Evolutionary conservation across 2,329 filamentous ascomycete species (phyloP).

Genomic region (Clonostachys solani): DNA sequence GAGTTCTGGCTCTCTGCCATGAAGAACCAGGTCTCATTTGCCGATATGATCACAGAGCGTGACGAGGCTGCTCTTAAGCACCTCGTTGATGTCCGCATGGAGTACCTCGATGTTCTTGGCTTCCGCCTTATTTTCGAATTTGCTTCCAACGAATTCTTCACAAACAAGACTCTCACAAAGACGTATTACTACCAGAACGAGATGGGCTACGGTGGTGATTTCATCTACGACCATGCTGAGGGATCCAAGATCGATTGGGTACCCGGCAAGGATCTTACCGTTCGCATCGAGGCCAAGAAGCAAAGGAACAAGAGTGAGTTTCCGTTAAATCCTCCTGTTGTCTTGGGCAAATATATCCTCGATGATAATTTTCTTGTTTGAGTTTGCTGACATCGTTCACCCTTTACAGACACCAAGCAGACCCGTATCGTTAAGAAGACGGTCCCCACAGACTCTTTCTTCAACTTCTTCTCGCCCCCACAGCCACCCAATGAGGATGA

Average conservation of each 20-base stretch:
- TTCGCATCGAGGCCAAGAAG: constrained; percentile 97
- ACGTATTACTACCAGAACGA: constrained; percentile 99
- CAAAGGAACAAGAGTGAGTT: constrained; percentile 96
- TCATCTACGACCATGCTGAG: constrained; percentile 99
- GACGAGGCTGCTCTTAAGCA: constrained; percentile 92
- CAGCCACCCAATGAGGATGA: constrained; percentile 73
- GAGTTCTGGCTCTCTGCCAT: constrained; percentile 99
- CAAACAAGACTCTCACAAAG: constrained; percentile 95
- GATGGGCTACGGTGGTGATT: constrained; percentile 96
- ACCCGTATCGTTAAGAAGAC: constrained; percentile 99
- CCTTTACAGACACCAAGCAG: constrained; percentile 83
- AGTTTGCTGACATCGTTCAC: background rate
- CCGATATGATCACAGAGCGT: constrained; percentile 97
- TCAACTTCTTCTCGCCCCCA: constrained; percentile 98
- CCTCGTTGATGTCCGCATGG: constrained; percentile 93
- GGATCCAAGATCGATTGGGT: constrained; percentile 99
- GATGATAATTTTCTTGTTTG: background rate
- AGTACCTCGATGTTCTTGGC: constrained; percentile 96
- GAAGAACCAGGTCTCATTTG: constrained; percentile 98
- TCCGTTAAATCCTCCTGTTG: too few species aligned
- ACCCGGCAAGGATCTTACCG: constrained; percentile 85
- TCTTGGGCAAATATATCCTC: background rate
- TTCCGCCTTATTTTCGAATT: constrained; percentile 99
- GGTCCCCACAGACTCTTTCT: constrained; percentile 96
- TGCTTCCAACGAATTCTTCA: constrained; percentile 91